A percentile compares a stretch with the other conserved stretches of the same genome.
phyloP scores from a whole-genome alignment of 2,329 filamentous ascomycete genomes.

The Gnomoniopsis sp. region DNA sequence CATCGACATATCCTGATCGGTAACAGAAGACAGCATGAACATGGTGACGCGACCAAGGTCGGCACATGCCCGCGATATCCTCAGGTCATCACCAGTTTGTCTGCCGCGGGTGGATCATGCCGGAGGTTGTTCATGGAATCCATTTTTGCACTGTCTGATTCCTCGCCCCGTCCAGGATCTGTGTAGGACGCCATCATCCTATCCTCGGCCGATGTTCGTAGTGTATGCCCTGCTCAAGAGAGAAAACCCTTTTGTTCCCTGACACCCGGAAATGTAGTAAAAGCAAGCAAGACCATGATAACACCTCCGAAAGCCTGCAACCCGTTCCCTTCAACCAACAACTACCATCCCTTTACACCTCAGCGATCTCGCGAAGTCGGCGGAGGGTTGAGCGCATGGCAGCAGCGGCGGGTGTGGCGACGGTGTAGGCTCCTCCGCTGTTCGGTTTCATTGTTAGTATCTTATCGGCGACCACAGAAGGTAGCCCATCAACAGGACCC shows the following conservation, averaged over 20 bases:
- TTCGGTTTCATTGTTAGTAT: slow-evolving; percentile 5
- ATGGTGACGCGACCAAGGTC: not conserved
- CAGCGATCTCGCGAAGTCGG: slow-evolving; percentile 94
- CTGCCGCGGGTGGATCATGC: not conserved
- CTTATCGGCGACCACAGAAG: not conserved
- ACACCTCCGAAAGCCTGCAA: slow-evolving; percentile 18
- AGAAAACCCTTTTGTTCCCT: slow-evolving; percentile 19
- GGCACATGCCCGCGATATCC: too few species aligned
- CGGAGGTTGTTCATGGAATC: slow-evolving; percentile 17
- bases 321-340: slow-evolving; percentile 20
- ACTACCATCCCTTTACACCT: slow-evolving; percentile 63
- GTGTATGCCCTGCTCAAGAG: slow-evolving; percentile 13
- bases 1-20: not conserved
- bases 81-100: not conserved
- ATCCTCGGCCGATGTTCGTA: slow-evolving; percentile 16
- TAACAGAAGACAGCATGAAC: not conserved
- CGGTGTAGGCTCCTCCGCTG: slow-evolving; percentile 19
- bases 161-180: slow-evolving; percentile 16
- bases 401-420: slow-evolving; percentile 76
- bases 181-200: slow-evolving; percentile 31
- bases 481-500: not conserved
- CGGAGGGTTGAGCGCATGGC: slow-evolving; percentile 95
- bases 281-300: slow-evolving; percentile 20
- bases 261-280: slow-evolving; percentile 20
- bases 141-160: slow-evolving; percentile 16